A percentile compares a stretch with the other conserved stretches of the same genome.
phyloP scores from a whole-genome alignment of 805 yeast species.

The Saccharomycopsis amapae region DNA sequence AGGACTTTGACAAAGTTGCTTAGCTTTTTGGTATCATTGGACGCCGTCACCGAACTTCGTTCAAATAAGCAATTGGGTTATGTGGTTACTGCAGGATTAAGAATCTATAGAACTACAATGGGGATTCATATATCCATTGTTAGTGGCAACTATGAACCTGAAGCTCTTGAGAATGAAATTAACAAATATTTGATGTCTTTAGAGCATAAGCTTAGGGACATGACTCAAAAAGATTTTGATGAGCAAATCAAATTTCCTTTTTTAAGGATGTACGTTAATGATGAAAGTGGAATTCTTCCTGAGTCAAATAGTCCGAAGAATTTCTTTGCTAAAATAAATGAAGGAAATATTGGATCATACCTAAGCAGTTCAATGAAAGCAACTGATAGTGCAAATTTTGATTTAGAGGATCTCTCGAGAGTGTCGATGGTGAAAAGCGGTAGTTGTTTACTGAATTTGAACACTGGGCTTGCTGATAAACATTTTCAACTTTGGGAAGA shows the following conservation, averaged over 20 bases:
- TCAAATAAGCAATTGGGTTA: slow-evolving; percentile 56
- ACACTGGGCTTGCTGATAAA: slow-evolving; percentile 24
- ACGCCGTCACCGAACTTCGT: slow-evolving; percentile 43
- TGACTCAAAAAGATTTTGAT: slow-evolving; percentile 33
- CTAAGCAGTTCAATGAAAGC: neutral
- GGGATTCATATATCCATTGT: slow-evolving; percentile 52
- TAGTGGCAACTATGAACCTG: slow-evolving; percentile 40
- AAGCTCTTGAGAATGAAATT: slow-evolving; percentile 37
- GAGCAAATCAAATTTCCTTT: slow-evolving; percentile 33
- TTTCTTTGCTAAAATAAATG: slow-evolving; percentile 16
- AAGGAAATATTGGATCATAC: neutral
- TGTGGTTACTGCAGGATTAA: slow-evolving; percentile 48
- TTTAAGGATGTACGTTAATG: slow-evolving; percentile 24
- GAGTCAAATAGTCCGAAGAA: slow-evolving; percentile 14
- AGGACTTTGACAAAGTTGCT: slow-evolving; percentile 40
- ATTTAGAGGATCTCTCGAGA: slow-evolving; percentile 25
- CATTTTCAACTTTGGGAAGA: slow-evolving; percentile 48
- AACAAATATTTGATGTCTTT: slow-evolving; percentile 41
- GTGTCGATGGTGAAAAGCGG: slow-evolving; percentile 24
- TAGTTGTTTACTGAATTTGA: slow-evolving; percentile 21
- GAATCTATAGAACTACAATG: slow-evolving; percentile 42
- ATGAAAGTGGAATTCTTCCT: slow-evolving; percentile 20
- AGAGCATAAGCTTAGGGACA: slow-evolving; percentile 28
- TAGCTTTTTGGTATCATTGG: slow-evolving; percentile 39
- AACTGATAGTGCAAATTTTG: slow-evolving; percentile 1